Evolutionary conservation across 768 basidiomycete genomes (phyloP).

Genomic region (Lactarius quietus): DNA sequence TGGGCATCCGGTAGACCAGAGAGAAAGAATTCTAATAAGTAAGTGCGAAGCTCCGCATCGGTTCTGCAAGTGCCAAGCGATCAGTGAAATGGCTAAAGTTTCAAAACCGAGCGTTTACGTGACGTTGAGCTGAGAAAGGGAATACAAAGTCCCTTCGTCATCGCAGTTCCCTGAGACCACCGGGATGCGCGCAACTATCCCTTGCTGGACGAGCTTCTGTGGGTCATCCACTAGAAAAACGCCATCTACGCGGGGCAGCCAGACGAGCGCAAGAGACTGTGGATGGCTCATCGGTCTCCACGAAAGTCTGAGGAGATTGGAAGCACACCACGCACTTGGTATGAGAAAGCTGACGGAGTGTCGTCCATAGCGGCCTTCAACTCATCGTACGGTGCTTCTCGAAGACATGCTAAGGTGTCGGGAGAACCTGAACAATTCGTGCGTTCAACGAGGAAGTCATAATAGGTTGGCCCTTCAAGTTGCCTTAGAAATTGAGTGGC

Average conservation of each 20-base stretch:
- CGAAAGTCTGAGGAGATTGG: neutral
- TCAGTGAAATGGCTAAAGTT: neutral
- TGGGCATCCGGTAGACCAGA: conserved; percentile 9
- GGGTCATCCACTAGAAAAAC: conserved; percentile 37
- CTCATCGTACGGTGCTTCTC: conserved; percentile 33
- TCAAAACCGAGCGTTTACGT: conserved; percentile 23
- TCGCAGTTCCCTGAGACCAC: conserved; percentile 32
- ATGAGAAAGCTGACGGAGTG: conserved; percentile 32
- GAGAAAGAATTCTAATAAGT: conserved; percentile 12
- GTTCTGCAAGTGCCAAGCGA: neutral
- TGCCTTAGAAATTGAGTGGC: neutral
- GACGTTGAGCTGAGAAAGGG: conserved; percentile 26
- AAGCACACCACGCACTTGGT: conserved; percentile 29
- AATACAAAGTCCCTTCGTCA: conserved; percentile 32
- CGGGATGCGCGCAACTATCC: conserved; percentile 33
- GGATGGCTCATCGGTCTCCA: neutral
- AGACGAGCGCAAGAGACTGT: conserved; percentile 33
- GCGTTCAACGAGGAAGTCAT: conserved; percentile 39
- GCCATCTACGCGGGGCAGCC: conserved; percentile 40
- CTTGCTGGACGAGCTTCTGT: conserved; percentile 33
- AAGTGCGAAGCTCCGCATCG: conserved; percentile 18
- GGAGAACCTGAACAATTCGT: conserved; percentile 36
- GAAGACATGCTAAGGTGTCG: conserved; percentile 44
- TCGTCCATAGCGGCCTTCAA: conserved; percentile 35
- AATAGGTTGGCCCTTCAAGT: conserved; percentile 34